Base-by-base conservation (phyloP, 108 stramenopile genomes). In the Cyclotella distinguenda region DNA sequence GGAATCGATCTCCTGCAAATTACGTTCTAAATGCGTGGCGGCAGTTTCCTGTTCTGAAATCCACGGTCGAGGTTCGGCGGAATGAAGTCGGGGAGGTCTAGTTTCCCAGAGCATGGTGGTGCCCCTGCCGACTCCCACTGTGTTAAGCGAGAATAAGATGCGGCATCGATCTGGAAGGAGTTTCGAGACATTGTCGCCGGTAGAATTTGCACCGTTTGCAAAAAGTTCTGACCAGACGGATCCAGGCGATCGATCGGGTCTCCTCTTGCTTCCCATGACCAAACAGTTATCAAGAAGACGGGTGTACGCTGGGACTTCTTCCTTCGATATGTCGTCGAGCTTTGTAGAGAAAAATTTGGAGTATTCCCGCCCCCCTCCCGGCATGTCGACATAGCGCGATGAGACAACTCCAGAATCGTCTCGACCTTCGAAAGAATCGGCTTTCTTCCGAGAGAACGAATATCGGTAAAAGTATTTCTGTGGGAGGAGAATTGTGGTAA, bases 401-500 rank as follows among this genome's bases (percentile, higher is more conserved):
- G 91, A 93, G 18, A 84, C 73, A 31, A 93, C 91, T 10, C 91
- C 91, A 9, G 91, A 93, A 55, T 93, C 91, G 59, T 93, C 91
- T 0, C 91, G 78, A 22, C 91, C 91, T 72, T 93, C 91, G 63
- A 93, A 93, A 47, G 86, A 93, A 51, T 93, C 91, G 22, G 91
- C 88, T 52, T 93, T 93, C 23, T 84, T 86, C 22, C 91, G 85
- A 6, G 87, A 85, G 47, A 81, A 84, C 18, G 85, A 86, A 55
- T 86, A 93, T 12, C 91, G 85, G 45, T 93, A 93, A 56, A 84
- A 93, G 72, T 93, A 93, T 93, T 92, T 92, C 91, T 92, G 55
- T 59, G 49, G 32, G 45, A 35, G 15, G 32, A 60, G 18, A 55
- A 62, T n/a, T 18, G 51, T 26, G 49, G 53, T 49, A 70, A 43